Base-by-base conservation (phyloP, 768 basidiomycete genomes). In the Hydnum rufescens region DNA sequence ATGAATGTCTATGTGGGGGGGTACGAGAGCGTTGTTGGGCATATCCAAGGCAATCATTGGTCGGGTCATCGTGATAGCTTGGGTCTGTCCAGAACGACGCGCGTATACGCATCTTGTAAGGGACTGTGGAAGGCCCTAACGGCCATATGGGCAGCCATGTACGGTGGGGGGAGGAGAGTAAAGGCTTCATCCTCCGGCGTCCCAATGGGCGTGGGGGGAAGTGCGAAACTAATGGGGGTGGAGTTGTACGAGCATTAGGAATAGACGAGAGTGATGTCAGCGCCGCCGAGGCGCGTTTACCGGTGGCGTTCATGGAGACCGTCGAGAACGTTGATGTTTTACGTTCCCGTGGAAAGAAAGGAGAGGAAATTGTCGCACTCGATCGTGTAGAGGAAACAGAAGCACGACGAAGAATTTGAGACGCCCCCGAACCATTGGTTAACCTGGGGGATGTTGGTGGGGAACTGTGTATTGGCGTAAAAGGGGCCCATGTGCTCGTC, bases 81-180 rank as follows among this genome's bases (percentile, higher is more conserved):
- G n/a, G 34, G 34, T 8, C 34, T 8, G 34, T 19, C 34, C 8
- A 39, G 8, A 8, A 47, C 44, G 1, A 47, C 44, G 8, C 44
- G 8, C 25, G 44, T 28, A 1, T 16, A 47, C 13, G 44, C 13
- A 26, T 47, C 44, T 25, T 47, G 44, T 8, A 47, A 25, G 16
- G 44, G 44, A 8, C 13, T 26, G 8, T 47, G 13, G 26, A 13
- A 28, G 8, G 44, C 25, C 8, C 44, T 13, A 13, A 47, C 44
- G 8, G 44, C 44, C 44, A 47, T 47, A 25, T 47, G 44, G 8
- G 44, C 44, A 47, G 44, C 44, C 13, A 47, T 16, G 26, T 47
- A 47, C 26, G 44, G 44, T 47, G 44, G 44, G 13, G 44, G 44
- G 8, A 47, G 26, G 13, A 47, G 44, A 1, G 13, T 28, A 28